These are phyloP conservation scores for Herpetomonas tarakana DNA, from an alignment of 208 protist species.

Conservation along the genomic window DNA sequence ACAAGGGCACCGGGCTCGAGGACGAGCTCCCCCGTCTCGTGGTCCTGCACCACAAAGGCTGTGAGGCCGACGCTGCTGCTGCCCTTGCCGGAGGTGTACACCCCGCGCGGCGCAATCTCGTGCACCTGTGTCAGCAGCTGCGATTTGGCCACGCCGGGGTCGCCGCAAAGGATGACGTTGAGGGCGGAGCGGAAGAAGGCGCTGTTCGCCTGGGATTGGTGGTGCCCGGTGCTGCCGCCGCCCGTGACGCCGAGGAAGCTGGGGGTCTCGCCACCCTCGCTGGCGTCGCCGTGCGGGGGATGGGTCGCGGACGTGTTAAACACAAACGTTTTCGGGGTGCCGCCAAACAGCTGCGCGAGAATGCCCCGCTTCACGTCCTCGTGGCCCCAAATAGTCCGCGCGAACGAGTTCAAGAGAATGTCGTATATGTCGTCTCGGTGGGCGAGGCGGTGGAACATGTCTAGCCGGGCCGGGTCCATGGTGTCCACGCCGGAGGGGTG, in stretches of 20 bases:
- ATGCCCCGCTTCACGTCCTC: slow-evolving; percentile 99
- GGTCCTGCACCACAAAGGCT: slow-evolving; percentile 97
- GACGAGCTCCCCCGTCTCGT: slow-evolving; percentile 97
- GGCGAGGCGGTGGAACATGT: slow-evolving; percentile 76
- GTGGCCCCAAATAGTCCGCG: slow-evolving; percentile 97
- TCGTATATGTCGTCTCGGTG: slow-evolving; percentile 95
- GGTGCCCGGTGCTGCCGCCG: slow-evolving; percentile 3
- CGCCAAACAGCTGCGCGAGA: slow-evolving; percentile 98
- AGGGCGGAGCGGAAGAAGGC: slow-evolving; percentile 94
- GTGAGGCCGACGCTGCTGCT: slow-evolving; percentile 99
- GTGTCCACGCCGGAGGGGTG: slow-evolving; percentile 6
- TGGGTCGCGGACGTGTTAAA: slow-evolving; percentile 20
- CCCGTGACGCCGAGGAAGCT: slow-evolving; percentile 1
- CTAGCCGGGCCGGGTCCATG: slow-evolving; percentile 58
- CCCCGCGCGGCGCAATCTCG: slow-evolving; percentile 96
- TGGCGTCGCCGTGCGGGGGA: background rate
- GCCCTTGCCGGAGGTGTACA: slow-evolving; percentile 99
- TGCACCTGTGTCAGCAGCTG: slow-evolving; percentile 99
- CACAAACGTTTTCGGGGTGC: slow-evolving; percentile 92
- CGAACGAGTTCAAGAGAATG: slow-evolving; percentile 92
- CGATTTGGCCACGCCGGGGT: slow-evolving; percentile 99
- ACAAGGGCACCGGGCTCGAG: slow-evolving; percentile 99
- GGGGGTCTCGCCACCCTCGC: background rate
- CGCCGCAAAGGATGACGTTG: slow-evolving; percentile 99
- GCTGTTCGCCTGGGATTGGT: slow-evolving; percentile 30